Base-by-base conservation (phyloP, 179 eudicot genomes). In the Patellifolia procumbens region DNA sequence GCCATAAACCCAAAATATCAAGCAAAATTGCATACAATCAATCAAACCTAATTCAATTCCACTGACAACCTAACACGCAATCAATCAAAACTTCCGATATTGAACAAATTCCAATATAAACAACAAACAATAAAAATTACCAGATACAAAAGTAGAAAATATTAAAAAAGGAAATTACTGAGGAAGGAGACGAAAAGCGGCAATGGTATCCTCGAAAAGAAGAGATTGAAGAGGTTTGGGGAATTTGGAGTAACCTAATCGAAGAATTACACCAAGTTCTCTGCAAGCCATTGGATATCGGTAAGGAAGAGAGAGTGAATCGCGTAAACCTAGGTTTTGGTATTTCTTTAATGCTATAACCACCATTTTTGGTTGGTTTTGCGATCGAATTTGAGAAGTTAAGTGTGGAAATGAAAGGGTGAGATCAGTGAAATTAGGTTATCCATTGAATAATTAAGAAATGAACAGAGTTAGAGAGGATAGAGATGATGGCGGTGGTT, bases 131-230 rank as follows among this genome's bases (percentile, higher is more conserved):
- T 7, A 49, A 49, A 8, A 28, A n/a, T 31, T 58, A 26, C 19
- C 20, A 52, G 1, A 22, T n/a, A n/a, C 24, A 37, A 2, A 29
- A 2, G n/a, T n/a, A 46, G 53, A 2, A n/a, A 56, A 1, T n/a
- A n/a, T n/a, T n/a, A 65, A 20, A 10, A 3, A n/a, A n/a, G n/a
- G 58, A 68, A 77, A 75, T 84, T 86, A 94, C 98, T 67, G 69
- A 39, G 97, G 94, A 79, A 94, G 96, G 61, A 85, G 84, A 76
- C 83, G 89, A 80, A 92, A 91, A 73, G 98, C 97, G 76, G 78
- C 20, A 72, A 94, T 79, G 72, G 90, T 82, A 69, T 94, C 91
- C 39, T 89, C 86, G 70, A 91, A 83, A 70, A 94, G 49, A 78
- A 87, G 88, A 69, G 87, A 84, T 73, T 94, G 98, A 60, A 94